A percentile compares a stretch with the other conserved stretches of the same genome.
phyloP scores from a whole-genome alignment of 148 eudicot species.

The Rhododendron mucronatum region DNA sequence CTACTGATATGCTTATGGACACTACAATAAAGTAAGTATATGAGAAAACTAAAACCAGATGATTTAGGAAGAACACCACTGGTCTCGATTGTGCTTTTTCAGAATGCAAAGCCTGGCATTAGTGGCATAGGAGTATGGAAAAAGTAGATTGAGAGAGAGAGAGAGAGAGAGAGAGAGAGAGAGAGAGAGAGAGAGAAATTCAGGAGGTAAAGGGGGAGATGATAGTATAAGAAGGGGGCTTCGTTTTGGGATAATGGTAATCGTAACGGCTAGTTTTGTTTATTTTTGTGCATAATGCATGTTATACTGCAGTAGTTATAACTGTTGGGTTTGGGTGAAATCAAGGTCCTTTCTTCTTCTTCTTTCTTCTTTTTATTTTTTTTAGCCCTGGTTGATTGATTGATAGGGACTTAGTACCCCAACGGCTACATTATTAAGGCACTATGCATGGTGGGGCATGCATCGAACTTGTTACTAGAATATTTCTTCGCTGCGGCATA shows the following conservation, averaged over 20 bases:
- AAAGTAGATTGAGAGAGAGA: neutral
- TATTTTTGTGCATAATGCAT: neutral
- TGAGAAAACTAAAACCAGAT: neutral
- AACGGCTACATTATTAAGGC: conserved; percentile 15
- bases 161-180: neutral
- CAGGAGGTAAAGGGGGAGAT: neutral
- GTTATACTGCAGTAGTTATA: neutral
- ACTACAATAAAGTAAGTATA: neutral
- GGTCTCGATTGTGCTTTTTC: neutral
- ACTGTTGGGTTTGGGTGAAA: neutral
- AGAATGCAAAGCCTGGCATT: neutral
- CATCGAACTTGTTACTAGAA: neutral
- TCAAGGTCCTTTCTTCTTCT: neutral
- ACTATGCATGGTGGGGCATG: neutral
- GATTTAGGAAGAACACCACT: conserved; percentile 3
- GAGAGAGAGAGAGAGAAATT: neutral
- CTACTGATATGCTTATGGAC: neutral
- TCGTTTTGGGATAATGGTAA: neutral
- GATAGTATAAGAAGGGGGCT: neutral
- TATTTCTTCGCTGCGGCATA: neutral
- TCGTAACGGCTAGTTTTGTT: conserved; percentile 23
- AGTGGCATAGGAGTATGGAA: neutral
- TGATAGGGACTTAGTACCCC: neutral
- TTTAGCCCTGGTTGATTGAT: neutral
- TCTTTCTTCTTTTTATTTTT: neutral